phyloP scores from a whole-genome alignment of 108 stramenopile species.

The Cyclotella distinguenda region DNA sequence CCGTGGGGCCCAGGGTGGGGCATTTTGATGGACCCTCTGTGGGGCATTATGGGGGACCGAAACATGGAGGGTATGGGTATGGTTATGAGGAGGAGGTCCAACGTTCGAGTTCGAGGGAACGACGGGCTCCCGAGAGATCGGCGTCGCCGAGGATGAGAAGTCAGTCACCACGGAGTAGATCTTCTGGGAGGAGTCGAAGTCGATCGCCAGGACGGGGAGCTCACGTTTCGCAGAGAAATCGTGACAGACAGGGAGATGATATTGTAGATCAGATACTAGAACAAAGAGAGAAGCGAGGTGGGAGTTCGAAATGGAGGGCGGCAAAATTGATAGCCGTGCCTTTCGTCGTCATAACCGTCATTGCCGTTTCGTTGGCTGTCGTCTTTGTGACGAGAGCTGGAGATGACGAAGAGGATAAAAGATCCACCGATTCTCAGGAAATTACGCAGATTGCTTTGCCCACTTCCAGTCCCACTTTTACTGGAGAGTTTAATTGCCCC shows the following conservation, averaged over 20 bases:
- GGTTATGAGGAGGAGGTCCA: neutral
- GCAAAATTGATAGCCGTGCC: conserved; percentile 23
- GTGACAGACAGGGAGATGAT: neutral
- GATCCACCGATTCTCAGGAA: neutral
- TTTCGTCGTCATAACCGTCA: conserved; percentile 6
- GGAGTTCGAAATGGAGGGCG: neutral
- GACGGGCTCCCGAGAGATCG: neutral
- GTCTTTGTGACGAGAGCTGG: conserved; percentile 8
- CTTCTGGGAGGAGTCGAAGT: neutral
- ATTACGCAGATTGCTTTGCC: conserved; percentile 16
- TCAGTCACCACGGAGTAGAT: too few species aligned
- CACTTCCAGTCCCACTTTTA: conserved; percentile 26
- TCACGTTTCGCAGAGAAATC: neutral
- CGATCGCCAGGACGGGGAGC: neutral
- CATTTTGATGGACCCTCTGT: conserved; percentile 8
- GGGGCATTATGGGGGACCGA: neutral
- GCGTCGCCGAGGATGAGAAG: neutral
- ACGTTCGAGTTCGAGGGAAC: neutral
- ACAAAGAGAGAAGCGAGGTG: neutral
- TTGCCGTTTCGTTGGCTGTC: conserved; percentile 5
- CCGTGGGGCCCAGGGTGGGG: conserved; percentile 8
- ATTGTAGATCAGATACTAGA: neutral
- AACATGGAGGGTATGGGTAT: neutral
- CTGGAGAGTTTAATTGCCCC: conserved; percentile 28
- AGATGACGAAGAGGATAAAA: neutral